Conservation (phyloP, 2,329 filamentous ascomycete genomes). For the Diaporthe citriasiana region DNA sequence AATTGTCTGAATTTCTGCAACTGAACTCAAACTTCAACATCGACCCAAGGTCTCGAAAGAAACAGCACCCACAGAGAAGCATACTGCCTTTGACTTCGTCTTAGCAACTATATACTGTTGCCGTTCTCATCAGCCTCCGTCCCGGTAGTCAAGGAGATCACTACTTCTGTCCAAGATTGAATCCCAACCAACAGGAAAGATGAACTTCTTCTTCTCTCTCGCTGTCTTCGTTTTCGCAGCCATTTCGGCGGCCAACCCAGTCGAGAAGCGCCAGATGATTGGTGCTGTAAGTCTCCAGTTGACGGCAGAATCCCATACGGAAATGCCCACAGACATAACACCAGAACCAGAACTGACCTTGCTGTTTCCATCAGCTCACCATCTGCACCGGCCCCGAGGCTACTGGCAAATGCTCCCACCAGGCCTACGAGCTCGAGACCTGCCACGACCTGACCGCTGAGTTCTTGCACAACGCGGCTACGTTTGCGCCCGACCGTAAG, state of each 20-base stretch:
- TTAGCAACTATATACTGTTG: not conserved
- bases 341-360: not conserved
- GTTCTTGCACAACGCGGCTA: conserved; percentile 59
- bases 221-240: conserved; percentile 37
- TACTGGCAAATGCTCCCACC: conserved; percentile 61
- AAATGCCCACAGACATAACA: not conserved
- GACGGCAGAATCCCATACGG: not conserved
- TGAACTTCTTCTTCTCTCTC: conserved; percentile 36
- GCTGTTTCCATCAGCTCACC: conserved; percentile 55
- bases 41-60: not conserved
- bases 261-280: conserved; percentile 56
- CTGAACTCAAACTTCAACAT: not conserved
- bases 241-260: conserved; percentile 44
- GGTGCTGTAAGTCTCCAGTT: conserved; percentile 60
- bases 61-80: not conserved
- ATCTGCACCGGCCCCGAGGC: conserved; percentile 65
- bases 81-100: not conserved
- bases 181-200: conserved; percentile 7
- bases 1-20: not conserved
- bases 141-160: not conserved
- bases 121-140: not conserved
- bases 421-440: conserved; percentile 57
- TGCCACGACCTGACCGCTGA: conserved; percentile 62
- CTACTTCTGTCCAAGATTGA: not conserved
- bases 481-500: conserved; percentile 62